Conservation (phyloP, 352 stramenopile species). For the Phytophthora quininea region DNA sequence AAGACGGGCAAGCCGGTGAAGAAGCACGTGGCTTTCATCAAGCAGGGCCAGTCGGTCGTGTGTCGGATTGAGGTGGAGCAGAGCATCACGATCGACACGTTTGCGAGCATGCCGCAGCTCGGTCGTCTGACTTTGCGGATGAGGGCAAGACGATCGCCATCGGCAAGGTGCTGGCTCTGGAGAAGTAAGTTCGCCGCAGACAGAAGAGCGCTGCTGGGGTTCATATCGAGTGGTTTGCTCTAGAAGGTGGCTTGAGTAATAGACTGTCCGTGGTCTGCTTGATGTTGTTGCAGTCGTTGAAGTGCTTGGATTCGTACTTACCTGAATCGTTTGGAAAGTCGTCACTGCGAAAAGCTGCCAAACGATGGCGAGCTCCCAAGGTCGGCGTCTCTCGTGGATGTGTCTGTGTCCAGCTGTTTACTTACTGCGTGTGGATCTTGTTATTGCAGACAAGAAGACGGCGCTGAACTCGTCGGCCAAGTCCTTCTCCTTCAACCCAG, state of each 20-base stretch:
- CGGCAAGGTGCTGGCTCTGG: slow-evolving; percentile 96
- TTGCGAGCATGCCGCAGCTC: slow-evolving; percentile 95
- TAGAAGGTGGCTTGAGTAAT: no score
- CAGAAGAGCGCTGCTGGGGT: no score
- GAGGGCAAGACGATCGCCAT: slow-evolving; percentile 99
- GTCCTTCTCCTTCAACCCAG: slow-evolving; percentile 83
- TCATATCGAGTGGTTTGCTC: no score
- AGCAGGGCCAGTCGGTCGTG: slow-evolving; percentile 94
- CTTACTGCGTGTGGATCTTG: no score
- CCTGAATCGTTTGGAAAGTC: no score
- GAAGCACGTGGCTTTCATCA: slow-evolving; percentile 96
- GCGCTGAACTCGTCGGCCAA: slow-evolving; percentile 65
- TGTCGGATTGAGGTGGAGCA: slow-evolving; percentile 93
- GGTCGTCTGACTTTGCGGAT: slow-evolving; percentile 98
- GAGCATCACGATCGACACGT: slow-evolving; percentile 96
- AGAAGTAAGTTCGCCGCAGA: slow-evolving; percentile 51
- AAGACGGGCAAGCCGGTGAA: slow-evolving; percentile 92
- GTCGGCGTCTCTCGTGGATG: no score
- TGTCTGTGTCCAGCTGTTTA: no score
- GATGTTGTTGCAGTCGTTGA: no score
- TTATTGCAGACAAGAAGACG: slow-evolving; percentile 56
- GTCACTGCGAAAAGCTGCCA: no score
- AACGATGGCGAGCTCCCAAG: no score
- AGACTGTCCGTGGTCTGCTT: no score
- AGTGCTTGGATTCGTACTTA: no score